phyloP scores from a whole-genome alignment of 306 rosid genomes.

The Phaseolus lunatus region DNA sequence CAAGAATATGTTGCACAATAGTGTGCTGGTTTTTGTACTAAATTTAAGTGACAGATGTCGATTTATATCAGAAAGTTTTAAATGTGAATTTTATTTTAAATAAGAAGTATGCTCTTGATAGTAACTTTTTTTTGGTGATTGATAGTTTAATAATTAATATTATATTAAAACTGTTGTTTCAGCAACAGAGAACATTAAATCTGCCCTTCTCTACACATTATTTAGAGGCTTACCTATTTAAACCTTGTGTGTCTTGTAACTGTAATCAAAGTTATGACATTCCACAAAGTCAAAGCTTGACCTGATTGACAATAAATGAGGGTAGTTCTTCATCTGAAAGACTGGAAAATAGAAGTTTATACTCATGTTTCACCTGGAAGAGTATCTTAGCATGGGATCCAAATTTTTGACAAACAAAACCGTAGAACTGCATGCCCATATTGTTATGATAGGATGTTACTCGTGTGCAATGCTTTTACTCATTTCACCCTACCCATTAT shows the following conservation, averaged over 20 bases:
- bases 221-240: slow-evolving; percentile 1
- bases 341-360: background rate
- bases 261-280: background rate
- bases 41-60: background rate
- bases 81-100: background rate
- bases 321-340: slow-evolving; percentile 2
- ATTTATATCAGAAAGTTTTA: background rate
- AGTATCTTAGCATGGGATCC: background rate
- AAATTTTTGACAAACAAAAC: background rate
- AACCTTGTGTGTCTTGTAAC: slow-evolving; percentile 3
- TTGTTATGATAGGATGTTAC: background rate
- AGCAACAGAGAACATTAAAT: background rate
- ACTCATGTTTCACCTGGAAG: slow-evolving; percentile 6
- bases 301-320: background rate
- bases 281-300: background rate
- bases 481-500: background rate
- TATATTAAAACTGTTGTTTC: background rate
- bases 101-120: background rate
- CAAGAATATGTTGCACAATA: background rate
- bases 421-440: background rate
- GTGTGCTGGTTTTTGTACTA: background rate
- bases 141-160: background rate
- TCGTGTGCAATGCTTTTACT: background rate
- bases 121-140: background rate
- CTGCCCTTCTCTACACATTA: background rate